Evolutionary conservation across 2,329 filamentous ascomycete genomes (phyloP), one percentile per base, ranked within the genome.

Genomic region (Sclerotinia subarctica): DNA sequence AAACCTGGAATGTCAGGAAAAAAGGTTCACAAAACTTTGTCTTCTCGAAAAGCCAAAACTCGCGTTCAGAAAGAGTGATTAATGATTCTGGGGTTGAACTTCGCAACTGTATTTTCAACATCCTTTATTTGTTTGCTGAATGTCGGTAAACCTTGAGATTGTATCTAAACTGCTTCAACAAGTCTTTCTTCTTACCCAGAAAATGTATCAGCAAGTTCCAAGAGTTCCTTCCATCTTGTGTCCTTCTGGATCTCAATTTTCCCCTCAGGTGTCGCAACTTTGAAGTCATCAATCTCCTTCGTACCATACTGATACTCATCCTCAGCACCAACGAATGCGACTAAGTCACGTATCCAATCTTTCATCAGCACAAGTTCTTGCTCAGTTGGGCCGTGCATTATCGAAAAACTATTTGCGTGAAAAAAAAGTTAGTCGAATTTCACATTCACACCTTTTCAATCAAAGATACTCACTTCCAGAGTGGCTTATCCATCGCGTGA

Each of bases 401-500:
- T 78, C 0, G 78, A 77, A 68, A 79, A 82, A 64, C 80, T 73
- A 64, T 44, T 52, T 3, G 58, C 17, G 47, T 8, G 10, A 47
- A n/a, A n/a, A 35, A 24, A 32, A 8, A 24, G 47, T 24, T 32
- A 47, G 44, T 29, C 21, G 29, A 17, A 13, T 29, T 15, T 3
- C 7, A 49, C 5, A 5, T 58, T 26, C 8, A 11, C 19, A n/a
- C 29, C n/a, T 6, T 6, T 10, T 3, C n/a, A 5, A 42, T 21
- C 3, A 2, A 13, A 26, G 1, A 47, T 1, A 74, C 78, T 74
- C 66, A 81, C 79, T 81, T 81, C 80, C 80, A 81, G 38, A 81
- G 76, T 0, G 80, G 79, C 57, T 77, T 78, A 49, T 81, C 80
- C 80, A 80, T 81, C 5, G 78, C 78, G 70, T 82, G 80, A 0